These are phyloP conservation scores for Zygoascus biomembranicola DNA, from an alignment of 805 yeast species.

Conservation along the genomic window DNA sequence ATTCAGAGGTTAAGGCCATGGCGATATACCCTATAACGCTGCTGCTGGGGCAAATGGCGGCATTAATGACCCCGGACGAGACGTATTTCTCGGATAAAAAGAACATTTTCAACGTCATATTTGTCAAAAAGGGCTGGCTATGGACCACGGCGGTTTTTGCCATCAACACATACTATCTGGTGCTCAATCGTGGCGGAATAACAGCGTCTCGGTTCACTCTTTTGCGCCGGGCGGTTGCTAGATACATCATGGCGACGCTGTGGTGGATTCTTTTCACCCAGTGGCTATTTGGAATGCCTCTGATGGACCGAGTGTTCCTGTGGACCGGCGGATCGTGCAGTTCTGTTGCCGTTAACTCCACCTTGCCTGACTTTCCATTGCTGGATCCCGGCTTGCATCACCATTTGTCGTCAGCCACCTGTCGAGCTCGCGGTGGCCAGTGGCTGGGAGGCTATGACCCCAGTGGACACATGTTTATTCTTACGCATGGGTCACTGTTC, in stretches of 20 bases:
- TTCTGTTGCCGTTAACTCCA: conserved; percentile 5
- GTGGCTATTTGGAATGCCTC: conserved; percentile 75
- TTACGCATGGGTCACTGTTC: conserved; percentile 57
- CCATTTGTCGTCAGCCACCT: conserved; percentile 27
- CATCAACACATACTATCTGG: conserved; percentile 6
- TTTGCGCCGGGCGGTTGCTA: conserved; percentile 9
- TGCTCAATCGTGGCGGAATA: not conserved
- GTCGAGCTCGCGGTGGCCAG: conserved; percentile 53
- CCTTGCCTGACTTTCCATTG: not conserved
- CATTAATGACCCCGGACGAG: conserved; percentile 11
- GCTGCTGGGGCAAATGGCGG: conserved; percentile 21
- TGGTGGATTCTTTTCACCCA: conserved; percentile 90
- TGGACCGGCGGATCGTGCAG: conserved; percentile 77
- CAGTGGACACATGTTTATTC: conserved; percentile 82
- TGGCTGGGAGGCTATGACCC: conserved; percentile 95
- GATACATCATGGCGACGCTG: conserved; percentile 49
- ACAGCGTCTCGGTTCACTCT: not conserved
- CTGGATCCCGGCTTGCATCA: conserved; percentile 3
- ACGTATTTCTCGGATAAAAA: conserved; percentile 40
- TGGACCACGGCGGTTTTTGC: conserved; percentile 59
- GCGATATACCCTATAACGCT: conserved; percentile 19
- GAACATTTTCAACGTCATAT: conserved; percentile 59
- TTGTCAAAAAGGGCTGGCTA: conserved; percentile 88
- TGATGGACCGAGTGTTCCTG: conserved; percentile 80
- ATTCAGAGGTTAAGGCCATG: conserved; percentile 15